Percentiles rank a stretch among this genome's conserved stretches.
Evolutionary conservation across 352 stramenopile genomes (phyloP).

Genomic region (Phytophthora citricola): DNA sequence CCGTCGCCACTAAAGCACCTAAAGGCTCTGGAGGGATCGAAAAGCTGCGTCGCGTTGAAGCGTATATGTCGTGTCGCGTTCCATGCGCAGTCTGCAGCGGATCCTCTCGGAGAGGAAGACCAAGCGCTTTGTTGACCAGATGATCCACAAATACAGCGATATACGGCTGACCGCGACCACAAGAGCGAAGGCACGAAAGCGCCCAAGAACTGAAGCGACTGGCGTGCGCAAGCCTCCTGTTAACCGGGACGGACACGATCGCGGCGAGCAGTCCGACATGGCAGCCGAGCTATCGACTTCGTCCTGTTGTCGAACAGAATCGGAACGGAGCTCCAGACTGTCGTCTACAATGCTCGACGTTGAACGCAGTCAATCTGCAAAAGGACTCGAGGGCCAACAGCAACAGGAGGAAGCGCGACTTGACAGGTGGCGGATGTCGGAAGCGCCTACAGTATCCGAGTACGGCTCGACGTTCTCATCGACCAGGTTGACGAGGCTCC

Average conservation of each 20-base stretch:
- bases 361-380: slow-evolving; percentile 22
- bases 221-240: slow-evolving; percentile 19
- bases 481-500: slow-evolving; percentile 15
- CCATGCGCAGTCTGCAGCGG: slow-evolving; percentile 39
- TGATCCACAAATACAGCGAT: slow-evolving; percentile 43
- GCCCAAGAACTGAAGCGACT: slow-evolving; percentile 18
- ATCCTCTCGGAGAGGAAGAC: slow-evolving; percentile 42
- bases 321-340: slow-evolving; percentile 20
- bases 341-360: slow-evolving; percentile 24
- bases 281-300: slow-evolving; percentile 28
- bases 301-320: slow-evolving; percentile 35
- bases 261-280: slow-evolving; percentile 14
- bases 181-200: slow-evolving; percentile 28
- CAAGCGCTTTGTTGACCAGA: slow-evolving; percentile 37
- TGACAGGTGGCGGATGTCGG: slow-evolving; percentile 27
- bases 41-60: slow-evolving; percentile 8
- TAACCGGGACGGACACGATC: slow-evolving; percentile 19
- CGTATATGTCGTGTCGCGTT: slow-evolving; percentile 35
- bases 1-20: slow-evolving; percentile 1
- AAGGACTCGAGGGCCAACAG: slow-evolving; percentile 17
- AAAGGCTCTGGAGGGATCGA: slow-evolving; percentile 1
- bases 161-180: slow-evolving; percentile 30
- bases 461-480: slow-evolving; percentile 28
- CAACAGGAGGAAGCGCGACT: slow-evolving; percentile 22
- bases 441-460: slow-evolving; percentile 24